Base-by-base conservation (phyloP, 805 yeast genomes). In the Nakazawaea wyomingensis region DNA sequence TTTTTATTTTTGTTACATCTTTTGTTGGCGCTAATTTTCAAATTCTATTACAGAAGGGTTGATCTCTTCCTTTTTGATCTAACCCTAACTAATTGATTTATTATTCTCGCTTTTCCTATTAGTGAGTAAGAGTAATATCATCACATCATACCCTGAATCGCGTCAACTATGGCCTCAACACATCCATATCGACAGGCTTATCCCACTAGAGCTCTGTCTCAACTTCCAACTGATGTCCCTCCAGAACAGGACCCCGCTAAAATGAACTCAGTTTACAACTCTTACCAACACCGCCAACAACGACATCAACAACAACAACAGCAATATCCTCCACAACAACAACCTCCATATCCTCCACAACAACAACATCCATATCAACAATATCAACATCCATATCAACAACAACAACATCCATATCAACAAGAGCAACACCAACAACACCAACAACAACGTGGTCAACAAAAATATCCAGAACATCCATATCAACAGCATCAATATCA, bases 161-260 rank as follows among this genome's bases (percentile, higher is more conserved):
- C 7, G 13, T 29, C 13, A 7, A 29, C 6, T 13, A 41, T 41
- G 44, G 22, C 44, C 16, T 36, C 45, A 3, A 34, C 45, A 31
- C 45, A 42, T 36, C 45, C 45, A 5, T 42, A 42, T 31, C 30
- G 45, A 35, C 40, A 42, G 28, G 45, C 39, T 4, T 35, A 29
- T 14, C 24, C 35, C 14, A 13, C 34, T 19, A 9, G 16, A n/a
- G n/a, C 20, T 18, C 39, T 10, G 8, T 5, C 19, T 26, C 31
- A 14, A 11, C 30, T 14, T 22, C 20, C 11, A 6, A 32, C 19
- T 3, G 5, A 10, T 8, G 21, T 17, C 9, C 8, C 35, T 16
- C 35, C 35, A 32, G 21, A 32, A 10, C 11, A 17, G 9, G 9
- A n/a, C 7, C 7, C 22, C 6, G 10, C 11, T 11, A 24, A 24